Evolutionary conservation across 352 stramenopile genomes (phyloP), one percentile per base, ranked within the genome.

Genomic region (Chrysophaeum taylorii): DNA sequence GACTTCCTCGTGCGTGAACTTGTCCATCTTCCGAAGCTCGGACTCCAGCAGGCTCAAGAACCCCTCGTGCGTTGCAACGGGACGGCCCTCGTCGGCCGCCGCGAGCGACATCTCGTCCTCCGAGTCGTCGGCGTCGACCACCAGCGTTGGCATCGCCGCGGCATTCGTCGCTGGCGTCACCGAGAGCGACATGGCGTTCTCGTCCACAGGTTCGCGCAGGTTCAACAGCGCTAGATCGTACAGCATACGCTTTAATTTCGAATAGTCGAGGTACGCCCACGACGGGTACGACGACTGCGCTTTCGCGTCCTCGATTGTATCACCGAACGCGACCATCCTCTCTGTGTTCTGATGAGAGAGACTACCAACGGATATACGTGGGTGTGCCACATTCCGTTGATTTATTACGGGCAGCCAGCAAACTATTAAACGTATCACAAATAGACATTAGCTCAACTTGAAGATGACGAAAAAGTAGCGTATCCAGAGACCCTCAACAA

Each of bases 21-120:
- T 77, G 71, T 91, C 84, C 9, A 91, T 82, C 54, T 89, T 91
- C 29, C 72, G 72, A 33, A 92, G 77, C 73, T 92, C 81, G 12
- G 70, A 41, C 71, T 93, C 85, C 0, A 93, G 79, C 9, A 68
- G 53, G n/a, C 73, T 76, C 54, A 90, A 82, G 73, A 93, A 93
- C 37, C 80, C 67, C 71, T 91, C 84, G 70, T 92, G 81, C 48
- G 82, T 88, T 16, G 70, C 39, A 2, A 64, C 29, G 2, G 45
- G 21, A 27, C 42, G 38, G 25, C 63, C 50, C 50, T 61, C 50
- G 50, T 61, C 50, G 50, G 23, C 42, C 42, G 23, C 42, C 42
- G 15, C 42, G 42, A 21, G 15, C 15, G 42, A 15, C 15, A 50
- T 23, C 42, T 21, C 15, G 42, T 21, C 42, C 15, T 48, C 41